A percentile compares a stretch with the other conserved stretches of the same genome.
These are phyloP conservation scores for Fusarium nelsonii DNA, from an alignment of 2,329 filamentous ascomycete genomes.

Conservation along the genomic window DNA sequence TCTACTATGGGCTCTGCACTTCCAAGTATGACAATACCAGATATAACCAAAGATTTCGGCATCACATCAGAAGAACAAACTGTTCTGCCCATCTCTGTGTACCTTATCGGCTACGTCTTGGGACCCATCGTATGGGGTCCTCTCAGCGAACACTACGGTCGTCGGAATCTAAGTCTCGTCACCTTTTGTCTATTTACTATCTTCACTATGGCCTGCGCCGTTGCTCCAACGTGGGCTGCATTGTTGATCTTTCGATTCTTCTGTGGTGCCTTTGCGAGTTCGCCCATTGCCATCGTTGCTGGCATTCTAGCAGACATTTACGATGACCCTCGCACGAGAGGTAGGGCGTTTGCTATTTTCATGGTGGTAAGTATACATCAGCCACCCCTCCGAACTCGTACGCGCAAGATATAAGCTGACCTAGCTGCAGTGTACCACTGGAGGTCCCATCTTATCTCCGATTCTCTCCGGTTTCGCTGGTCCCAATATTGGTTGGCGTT, in stretches of 20 bases:
- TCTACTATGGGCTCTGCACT: slow-evolving; percentile 75
- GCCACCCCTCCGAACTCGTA: not conserved
- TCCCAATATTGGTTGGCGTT: slow-evolving; percentile 72
- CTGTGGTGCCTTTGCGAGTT: slow-evolving; percentile 65
- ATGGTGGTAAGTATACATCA: slow-evolving; percentile 64
- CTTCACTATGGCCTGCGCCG: slow-evolving; percentile 68
- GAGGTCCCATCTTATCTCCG: slow-evolving; percentile 75
- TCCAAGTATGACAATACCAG: slow-evolving; percentile 71
- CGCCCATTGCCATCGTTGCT: slow-evolving; percentile 71
- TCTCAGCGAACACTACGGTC: slow-evolving; percentile 73
- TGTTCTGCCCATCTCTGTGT: slow-evolving; percentile 72
- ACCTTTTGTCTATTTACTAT: slow-evolving; percentile 63
- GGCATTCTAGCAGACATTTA: slow-evolving; percentile 77
- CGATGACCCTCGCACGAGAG: slow-evolving; percentile 62
- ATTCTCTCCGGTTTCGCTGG: slow-evolving; percentile 73
- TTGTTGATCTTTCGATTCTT: slow-evolving; percentile 68
- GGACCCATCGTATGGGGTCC: slow-evolving; percentile 74
- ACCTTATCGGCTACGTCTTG: slow-evolving; percentile 73
- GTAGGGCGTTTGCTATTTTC: slow-evolving; percentile 72
- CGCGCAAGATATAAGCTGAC: slow-evolving; percentile 26
- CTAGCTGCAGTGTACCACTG: slow-evolving; percentile 65
- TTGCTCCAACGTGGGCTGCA: slow-evolving; percentile 65
- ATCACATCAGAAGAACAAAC: slow-evolving; percentile 61
- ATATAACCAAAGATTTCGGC: slow-evolving; percentile 68
- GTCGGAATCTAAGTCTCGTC: slow-evolving; percentile 59